These are phyloP conservation scores for Oropetium thomaeum DNA, from an alignment of 176 grass and related monocot species.

Conservation along the genomic window DNA sequence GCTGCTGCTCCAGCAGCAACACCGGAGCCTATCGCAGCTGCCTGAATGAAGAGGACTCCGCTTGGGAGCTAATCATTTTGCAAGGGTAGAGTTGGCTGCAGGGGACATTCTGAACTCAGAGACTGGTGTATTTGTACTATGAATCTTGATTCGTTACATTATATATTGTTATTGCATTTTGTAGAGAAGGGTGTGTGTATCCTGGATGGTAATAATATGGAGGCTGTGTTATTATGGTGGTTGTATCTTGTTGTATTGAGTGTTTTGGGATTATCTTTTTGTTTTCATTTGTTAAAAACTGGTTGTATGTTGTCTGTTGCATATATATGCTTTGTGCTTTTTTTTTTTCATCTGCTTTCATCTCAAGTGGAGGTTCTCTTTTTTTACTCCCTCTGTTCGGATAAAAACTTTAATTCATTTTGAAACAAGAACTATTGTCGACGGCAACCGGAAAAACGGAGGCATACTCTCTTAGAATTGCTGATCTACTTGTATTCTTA, in stretches of 20 bases:
- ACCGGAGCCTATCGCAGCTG: slow-evolving; percentile 32
- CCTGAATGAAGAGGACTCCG: background rate
- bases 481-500: no score
- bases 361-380: background rate
- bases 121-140: slow-evolving; percentile 15
- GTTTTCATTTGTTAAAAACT: background rate
- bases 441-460: no score
- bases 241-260: slow-evolving; percentile 8
- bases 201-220: slow-evolving; percentile 21
- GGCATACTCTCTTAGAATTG: no score
- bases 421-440: no score
- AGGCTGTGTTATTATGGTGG: slow-evolving; percentile 15
- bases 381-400: no score
- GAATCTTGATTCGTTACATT: slow-evolving; percentile 34
- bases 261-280: background rate
- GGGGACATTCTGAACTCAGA: background rate
- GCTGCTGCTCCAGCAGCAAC: background rate
- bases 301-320: background rate
- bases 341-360: background rate
- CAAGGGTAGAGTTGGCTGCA: slow-evolving; percentile 15
- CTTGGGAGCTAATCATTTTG: background rate
- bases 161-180: slow-evolving; percentile 47
- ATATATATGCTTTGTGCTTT: slow-evolving; percentile 14
- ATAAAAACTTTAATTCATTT: no score
- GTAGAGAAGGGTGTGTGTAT: slow-evolving; percentile 34